These are phyloP conservation scores for Xylaria polymorpha DNA, from an alignment of 2,329 filamentous ascomycete genomes.

Conservation along the genomic window DNA sequence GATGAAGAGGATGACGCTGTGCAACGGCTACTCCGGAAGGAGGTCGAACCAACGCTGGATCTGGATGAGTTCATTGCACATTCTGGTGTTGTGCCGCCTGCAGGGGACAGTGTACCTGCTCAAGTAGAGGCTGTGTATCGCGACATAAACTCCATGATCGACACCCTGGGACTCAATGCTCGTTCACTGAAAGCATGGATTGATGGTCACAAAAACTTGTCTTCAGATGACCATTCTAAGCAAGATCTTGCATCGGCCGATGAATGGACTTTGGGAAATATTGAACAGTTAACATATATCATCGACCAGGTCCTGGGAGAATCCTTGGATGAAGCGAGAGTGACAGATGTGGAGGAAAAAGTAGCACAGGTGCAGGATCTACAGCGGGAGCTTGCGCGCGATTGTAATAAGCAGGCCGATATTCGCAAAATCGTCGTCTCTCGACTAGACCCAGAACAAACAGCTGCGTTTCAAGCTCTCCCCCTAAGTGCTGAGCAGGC, in stretches of 20 bases:
- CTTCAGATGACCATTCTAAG: slow-evolving; percentile 65
- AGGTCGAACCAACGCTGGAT: slow-evolving; percentile 69
- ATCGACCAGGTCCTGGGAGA: slow-evolving; percentile 72
- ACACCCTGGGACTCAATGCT: slow-evolving; percentile 87
- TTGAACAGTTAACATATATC: slow-evolving; percentile 73
- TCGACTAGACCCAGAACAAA: slow-evolving; percentile 74
- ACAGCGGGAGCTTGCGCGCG: slow-evolving; percentile 74
- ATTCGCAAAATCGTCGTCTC: slow-evolving; percentile 80
- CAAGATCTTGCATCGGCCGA: slow-evolving; percentile 76
- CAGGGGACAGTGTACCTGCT: slow-evolving; percentile 67
- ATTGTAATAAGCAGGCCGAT: slow-evolving; percentile 81
- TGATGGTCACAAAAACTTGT: slow-evolving; percentile 71
- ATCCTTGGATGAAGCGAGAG: slow-evolving; percentile 73
- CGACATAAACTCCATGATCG: slow-evolving; percentile 93
- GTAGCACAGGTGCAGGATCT: slow-evolving; percentile 75
- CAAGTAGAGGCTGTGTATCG: slow-evolving; percentile 77
- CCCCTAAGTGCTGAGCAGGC: slow-evolving; percentile 87
- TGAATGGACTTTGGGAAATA: slow-evolving; percentile 80
- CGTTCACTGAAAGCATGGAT: slow-evolving; percentile 74
- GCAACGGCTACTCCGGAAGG: slow-evolving; percentile 69
- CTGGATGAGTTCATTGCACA: slow-evolving; percentile 77
- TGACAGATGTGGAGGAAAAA: slow-evolving; percentile 76
- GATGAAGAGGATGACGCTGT: slow-evolving; percentile 78
- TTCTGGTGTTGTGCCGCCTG: slow-evolving; percentile 63
- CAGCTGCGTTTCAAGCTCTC: slow-evolving; percentile 72